A percentile compares a stretch with the other conserved stretches of the same genome.
These are phyloP conservation scores for Calonectria leucothoes DNA, from an alignment of 2,329 filamentous ascomycete genomes.

Conservation along the genomic window DNA sequence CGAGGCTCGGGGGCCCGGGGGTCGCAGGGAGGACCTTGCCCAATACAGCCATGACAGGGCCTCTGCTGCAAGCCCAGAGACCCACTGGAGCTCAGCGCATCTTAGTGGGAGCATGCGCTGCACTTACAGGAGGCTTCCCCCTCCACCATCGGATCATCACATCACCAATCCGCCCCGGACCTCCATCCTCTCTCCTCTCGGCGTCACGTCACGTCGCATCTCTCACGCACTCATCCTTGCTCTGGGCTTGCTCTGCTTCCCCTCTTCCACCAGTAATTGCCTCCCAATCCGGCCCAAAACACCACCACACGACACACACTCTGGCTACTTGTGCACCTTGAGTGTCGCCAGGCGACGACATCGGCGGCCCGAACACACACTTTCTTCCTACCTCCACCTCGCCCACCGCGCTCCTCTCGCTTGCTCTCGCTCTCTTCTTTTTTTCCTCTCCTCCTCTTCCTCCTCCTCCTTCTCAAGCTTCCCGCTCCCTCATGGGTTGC, in stretches of 20 bases:
- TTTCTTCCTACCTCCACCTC: not conserved
- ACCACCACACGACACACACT: slow-evolving; percentile 11
- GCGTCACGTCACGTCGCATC: slow-evolving; percentile 18
- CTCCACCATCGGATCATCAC: slow-evolving; percentile 39
- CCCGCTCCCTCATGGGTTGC: slow-evolving; percentile 37
- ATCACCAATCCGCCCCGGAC: slow-evolving; percentile 23
- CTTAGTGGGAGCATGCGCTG: slow-evolving; percentile 16
- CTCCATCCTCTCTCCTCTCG: slow-evolving; percentile 12
- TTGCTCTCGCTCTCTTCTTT: not conserved
- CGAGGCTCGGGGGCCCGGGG: not conserved
- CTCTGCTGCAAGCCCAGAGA: slow-evolving; percentile 1
- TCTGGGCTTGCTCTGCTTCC: slow-evolving; percentile 20
- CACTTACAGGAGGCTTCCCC: slow-evolving; percentile 10
- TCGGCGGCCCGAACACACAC: slow-evolving; percentile 20
- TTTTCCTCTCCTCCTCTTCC: slow-evolving; percentile 6
- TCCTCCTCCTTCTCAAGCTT: slow-evolving; percentile 7
- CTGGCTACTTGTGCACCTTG: not conserved
- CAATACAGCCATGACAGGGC: not conserved
- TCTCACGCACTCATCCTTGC: slow-evolving; percentile 12
- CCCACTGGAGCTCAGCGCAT: slow-evolving; percentile 35
- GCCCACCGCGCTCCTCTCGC: not conserved
- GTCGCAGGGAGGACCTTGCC: slow-evolving; percentile 2
- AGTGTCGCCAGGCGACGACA: slow-evolving; percentile 28
- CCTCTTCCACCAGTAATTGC: slow-evolving; percentile 18
- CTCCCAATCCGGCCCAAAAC: slow-evolving; percentile 10